Conservation (phyloP, 129 eudicot genomes). For the Lonicera japonica region DNA sequence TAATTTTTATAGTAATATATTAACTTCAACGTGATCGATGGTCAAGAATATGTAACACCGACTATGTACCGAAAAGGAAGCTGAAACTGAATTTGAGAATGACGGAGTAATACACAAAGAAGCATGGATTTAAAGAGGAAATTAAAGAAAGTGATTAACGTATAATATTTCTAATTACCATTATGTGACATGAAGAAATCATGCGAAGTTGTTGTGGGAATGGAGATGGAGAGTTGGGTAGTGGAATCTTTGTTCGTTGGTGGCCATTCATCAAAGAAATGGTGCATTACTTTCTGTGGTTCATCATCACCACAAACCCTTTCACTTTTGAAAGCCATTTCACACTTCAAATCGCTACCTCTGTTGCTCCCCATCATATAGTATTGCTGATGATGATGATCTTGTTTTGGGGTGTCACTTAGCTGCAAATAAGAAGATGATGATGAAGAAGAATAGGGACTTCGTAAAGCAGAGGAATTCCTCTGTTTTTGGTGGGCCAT, state of each 20-base stretch:
- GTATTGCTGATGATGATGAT: constrained; percentile 19
- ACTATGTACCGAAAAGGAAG: neutral
- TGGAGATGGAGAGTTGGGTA: constrained; percentile 81
- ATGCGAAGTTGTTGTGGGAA: constrained; percentile 52
- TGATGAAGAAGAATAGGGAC: constrained; percentile 27
- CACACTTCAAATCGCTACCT: no score
- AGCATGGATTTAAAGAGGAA: no score
- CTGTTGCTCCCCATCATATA: constrained; percentile 2
- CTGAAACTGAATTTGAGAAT: no score
- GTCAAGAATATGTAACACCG: no score
- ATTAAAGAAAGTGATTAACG: no score
- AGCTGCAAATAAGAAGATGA: constrained; percentile 17
- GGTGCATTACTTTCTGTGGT: constrained; percentile 86
- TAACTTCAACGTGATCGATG: neutral
- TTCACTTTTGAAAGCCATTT: constrained; percentile 20
- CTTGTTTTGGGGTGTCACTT: constrained; percentile 12
- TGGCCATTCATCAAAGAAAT: constrained; percentile 88
- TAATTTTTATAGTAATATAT: neutral
- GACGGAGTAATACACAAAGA: no score
- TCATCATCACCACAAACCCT: constrained; percentile 25
- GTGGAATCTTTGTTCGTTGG: constrained; percentile 49
- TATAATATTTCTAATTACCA: constrained; percentile 16
- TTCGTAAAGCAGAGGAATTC: constrained; percentile 23
- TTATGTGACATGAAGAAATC: constrained; percentile 69
- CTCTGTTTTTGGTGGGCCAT: constrained; percentile 32